A percentile compares a stretch with the other conserved stretches of the same genome.
Evolutionary conservation across 768 basidiomycete genomes (phyloP).

Genomic region (Mycena haematopus): DNA sequence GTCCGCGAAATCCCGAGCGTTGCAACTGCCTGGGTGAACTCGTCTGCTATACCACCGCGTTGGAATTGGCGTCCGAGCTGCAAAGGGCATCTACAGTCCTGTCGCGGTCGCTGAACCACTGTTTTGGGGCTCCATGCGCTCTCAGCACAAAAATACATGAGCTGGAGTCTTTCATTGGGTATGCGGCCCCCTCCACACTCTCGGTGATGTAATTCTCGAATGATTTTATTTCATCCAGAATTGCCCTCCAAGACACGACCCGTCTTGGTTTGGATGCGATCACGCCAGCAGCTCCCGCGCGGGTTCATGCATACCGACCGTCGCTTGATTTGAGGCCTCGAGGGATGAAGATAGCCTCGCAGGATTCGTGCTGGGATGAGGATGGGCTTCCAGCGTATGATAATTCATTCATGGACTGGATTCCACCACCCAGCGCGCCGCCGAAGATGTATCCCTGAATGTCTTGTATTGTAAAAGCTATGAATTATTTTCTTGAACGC

Average conservation of each 20-base stretch:
- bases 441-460: neutral
- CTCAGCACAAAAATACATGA: slow-evolving; percentile 29
- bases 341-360: slow-evolving; percentile 29
- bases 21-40: slow-evolving; percentile 61
- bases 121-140: slow-evolving; percentile 43
- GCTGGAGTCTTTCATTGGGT: slow-evolving; percentile 15
- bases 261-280: neutral
- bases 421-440: slow-evolving; percentile 40
- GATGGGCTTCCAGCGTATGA: slow-evolving; percentile 49
- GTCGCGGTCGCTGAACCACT: slow-evolving; percentile 51
- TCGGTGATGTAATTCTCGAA: slow-evolving; percentile 14
- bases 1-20: slow-evolving; percentile 22
- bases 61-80: slow-evolving; percentile 70
- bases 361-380: slow-evolving; percentile 25
- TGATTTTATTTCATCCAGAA: neutral
- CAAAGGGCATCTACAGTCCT: slow-evolving; percentile 64
- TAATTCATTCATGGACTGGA: slow-evolving; percentile 70
- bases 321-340: slow-evolving; percentile 28
- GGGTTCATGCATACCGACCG: neutral
- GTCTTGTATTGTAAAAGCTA: neutral
- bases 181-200: neutral
- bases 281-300: neutral
- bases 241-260: slow-evolving; percentile 6
- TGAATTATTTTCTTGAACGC: slow-evolving; percentile 3
- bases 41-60: slow-evolving; percentile 59